phyloP scores from a whole-genome alignment of 257 asterid genomes.

The Henckelia pumila region DNA sequence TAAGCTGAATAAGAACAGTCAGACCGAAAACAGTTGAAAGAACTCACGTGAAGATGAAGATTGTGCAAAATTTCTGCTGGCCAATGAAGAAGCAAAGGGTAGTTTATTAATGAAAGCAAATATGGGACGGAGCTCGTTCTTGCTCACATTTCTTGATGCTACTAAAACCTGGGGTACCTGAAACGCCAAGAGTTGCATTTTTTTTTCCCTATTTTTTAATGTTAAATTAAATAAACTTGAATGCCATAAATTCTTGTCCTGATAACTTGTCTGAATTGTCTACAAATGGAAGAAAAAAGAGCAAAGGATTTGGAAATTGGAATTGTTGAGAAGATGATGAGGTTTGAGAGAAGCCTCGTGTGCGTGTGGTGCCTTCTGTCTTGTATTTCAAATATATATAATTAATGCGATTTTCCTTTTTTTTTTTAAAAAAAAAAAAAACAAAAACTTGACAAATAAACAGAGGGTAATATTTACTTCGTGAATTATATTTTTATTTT shows the following conservation, averaged over 20 bases:
- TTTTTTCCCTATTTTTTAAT: not conserved
- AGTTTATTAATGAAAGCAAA: not conserved
- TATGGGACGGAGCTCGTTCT: not conserved
- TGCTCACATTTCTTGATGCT: not conserved
- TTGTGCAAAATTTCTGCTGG: not conserved
- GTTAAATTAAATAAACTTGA: not conserved
- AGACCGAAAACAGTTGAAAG: not conserved
- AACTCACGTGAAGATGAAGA: not conserved
- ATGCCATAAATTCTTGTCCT: not conserved
- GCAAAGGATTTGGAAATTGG: not conserved
- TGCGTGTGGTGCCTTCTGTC: not conserved
- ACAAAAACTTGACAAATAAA: no score
- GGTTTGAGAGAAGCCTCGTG: not conserved
- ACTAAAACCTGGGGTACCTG: not conserved
- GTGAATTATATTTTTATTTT: no score
- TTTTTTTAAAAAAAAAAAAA: no score
- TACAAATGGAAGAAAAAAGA: not conserved
- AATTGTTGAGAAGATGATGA: not conserved
- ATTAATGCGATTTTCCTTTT: no score
- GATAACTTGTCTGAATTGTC: not conserved
- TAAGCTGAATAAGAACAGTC: not conserved
- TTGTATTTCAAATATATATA: no score
- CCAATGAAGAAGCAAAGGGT: not conserved
- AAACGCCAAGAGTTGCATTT: not conserved
- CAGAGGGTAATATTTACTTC: no score